phyloP scores from a whole-genome alignment of 1,284 basidiomycete genomes.

The Exobasidium cylindrosporum region DNA sequence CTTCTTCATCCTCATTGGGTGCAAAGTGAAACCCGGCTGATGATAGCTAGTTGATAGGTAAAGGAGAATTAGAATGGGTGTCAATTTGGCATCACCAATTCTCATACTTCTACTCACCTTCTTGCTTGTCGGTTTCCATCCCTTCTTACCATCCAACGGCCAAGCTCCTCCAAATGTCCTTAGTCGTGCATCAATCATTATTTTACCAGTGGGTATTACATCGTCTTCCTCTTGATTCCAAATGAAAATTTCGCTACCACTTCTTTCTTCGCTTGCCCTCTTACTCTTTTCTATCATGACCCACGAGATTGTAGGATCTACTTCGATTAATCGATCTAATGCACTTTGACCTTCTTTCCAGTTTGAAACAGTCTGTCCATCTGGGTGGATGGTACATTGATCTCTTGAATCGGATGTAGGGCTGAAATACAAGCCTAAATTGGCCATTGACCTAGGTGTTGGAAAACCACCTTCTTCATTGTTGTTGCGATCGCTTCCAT shows the following conservation, averaged over 20 bases:
- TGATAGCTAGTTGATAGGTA: too few relatives aligned
- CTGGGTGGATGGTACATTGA: constrained; percentile 42
- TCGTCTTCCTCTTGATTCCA: constrained; percentile 29
- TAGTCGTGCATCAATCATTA: constrained; percentile 42
- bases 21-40: constrained; percentile 52
- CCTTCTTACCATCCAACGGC: constrained; percentile 52
- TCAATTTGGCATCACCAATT: too few relatives aligned
- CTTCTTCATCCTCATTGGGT: constrained; percentile 35
- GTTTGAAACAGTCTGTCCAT: constrained; percentile 29
- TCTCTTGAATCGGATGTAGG: constrained; percentile 34
- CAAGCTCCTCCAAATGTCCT: constrained; percentile 48
- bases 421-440: constrained; percentile 43
- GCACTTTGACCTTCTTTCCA: constrained; percentile 46
- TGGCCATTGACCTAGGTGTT: constrained; percentile 37
- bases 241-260: constrained; percentile 19
- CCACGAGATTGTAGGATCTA: constrained; percentile 32
- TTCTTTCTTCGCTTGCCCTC: constrained; percentile 12
- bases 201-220: constrained; percentile 41
- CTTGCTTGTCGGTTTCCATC: constrained; percentile 54
- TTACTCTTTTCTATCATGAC: constrained; percentile 30
- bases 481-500: background rate
- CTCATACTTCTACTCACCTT: constrained; percentile 26
- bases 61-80: too few relatives aligned
- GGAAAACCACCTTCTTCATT: constrained; percentile 21
- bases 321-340: constrained; percentile 23